Conservation (phyloP, 179 eudicot genomes). For the Heliamphora pulchella region DNA sequence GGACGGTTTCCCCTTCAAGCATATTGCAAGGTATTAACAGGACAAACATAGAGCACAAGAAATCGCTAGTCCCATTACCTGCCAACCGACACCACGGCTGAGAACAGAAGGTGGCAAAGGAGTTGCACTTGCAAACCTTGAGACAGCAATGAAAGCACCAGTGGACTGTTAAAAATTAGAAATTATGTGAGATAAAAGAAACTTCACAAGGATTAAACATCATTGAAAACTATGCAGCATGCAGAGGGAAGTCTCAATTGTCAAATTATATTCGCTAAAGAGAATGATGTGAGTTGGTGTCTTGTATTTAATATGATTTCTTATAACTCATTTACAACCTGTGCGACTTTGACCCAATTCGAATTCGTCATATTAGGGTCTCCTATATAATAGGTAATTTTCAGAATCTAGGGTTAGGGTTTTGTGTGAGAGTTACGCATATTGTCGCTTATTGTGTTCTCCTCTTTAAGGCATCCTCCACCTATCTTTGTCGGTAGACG, state of each 20-base stretch:
- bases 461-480: too few relatives aligned
- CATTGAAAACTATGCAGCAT: neutral
- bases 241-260: neutral
- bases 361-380: too few relatives aligned
- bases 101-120: conserved; percentile 84
- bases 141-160: conserved; percentile 74
- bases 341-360: too few relatives aligned
- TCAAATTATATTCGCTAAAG: neutral
- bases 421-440: too few relatives aligned
- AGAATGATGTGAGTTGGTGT: too few relatives aligned
- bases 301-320: too few relatives aligned
- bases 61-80: conserved; percentile 39
- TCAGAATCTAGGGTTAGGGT: too few relatives aligned
- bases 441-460: too few relatives aligned
- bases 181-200: neutral
- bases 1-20: neutral
- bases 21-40: neutral
- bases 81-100: conserved; percentile 98
- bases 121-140: conserved; percentile 90
- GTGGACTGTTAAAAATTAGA: conserved; percentile 48
- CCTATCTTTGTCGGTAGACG: too few relatives aligned
- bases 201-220: neutral
- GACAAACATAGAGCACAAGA: conserved; percentile 1
- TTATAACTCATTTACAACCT: too few relatives aligned
- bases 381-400: too few relatives aligned